Conservation (phyloP, 768 basidiomycete species). For the Phylloporus arenicola region DNA sequence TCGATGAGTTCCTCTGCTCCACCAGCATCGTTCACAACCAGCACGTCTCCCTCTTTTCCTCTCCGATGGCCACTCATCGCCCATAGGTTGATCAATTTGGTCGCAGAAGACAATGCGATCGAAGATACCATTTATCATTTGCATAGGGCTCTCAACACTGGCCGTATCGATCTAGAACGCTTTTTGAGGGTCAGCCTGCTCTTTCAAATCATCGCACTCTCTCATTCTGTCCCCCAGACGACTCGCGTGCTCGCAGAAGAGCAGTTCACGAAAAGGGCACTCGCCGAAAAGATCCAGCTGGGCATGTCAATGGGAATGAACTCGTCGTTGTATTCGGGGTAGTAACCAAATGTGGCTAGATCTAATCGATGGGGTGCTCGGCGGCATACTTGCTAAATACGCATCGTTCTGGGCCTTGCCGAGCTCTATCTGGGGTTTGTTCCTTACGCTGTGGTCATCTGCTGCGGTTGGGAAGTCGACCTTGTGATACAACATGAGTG, state of each 20-base stretch:
- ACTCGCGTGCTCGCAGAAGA: constrained; percentile 88
- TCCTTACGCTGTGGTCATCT: constrained; percentile 14
- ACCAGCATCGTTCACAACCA: constrained; percentile 97
- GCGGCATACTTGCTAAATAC: constrained; percentile 34
- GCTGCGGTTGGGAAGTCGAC: constrained; percentile 18
- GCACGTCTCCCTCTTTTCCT: constrained; percentile 36
- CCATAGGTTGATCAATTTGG: constrained; percentile 83
- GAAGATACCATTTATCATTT: constrained; percentile 98
- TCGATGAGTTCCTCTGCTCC: constrained; percentile 95
- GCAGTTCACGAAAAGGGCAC: constrained; percentile 94
- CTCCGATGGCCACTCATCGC: constrained; percentile 13
- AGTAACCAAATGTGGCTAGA: constrained; percentile 23
- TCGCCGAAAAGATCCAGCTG: constrained; percentile 83
- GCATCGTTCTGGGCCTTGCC: constrained; percentile 29
- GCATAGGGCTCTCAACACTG: constrained; percentile 85
- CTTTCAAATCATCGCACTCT: constrained; percentile 13
- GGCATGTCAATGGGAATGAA: constrained; percentile 50
- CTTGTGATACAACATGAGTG: constrained; percentile 24
- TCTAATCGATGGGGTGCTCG: constrained; percentile 30
- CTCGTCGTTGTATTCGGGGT: constrained; percentile 33
- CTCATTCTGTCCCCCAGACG: constrained; percentile 42
- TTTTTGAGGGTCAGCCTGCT: constrained; percentile 74
- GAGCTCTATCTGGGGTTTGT: constrained; percentile 21
- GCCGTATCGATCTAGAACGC: constrained; percentile 88
- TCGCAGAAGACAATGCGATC: constrained; percentile 99